A percentile compares a stretch with the other conserved stretches of the same genome.
phyloP scores from a whole-genome alignment of 495 filamentous ascomycete genomes.

The Lasiosphaeria hispida region DNA sequence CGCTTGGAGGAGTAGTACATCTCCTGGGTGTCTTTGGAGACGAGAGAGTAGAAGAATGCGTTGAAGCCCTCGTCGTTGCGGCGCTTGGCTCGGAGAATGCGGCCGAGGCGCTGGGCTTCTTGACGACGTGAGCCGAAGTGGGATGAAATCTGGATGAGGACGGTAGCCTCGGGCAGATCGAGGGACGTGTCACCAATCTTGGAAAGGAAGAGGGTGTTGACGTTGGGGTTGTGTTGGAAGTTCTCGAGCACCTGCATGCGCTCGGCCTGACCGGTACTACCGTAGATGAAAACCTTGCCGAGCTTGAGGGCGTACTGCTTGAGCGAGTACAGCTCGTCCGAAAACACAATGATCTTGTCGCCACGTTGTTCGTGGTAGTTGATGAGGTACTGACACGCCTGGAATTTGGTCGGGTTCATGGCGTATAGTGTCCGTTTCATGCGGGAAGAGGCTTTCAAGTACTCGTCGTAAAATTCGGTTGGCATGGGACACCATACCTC shows the following conservation, averaged over 20 bases:
- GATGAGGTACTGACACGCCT: conserved; percentile 94
- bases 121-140: conserved; percentile 98
- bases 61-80: conserved; percentile 99
- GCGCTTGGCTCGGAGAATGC: conserved; percentile 93
- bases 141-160: conserved; percentile 96
- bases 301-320: conserved; percentile 81
- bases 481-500: conserved; percentile 99
- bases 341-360: conserved; percentile 99
- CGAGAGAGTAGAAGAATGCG: conserved; percentile 97
- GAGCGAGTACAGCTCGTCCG: conserved; percentile 95
- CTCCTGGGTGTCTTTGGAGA: conserved; percentile 95
- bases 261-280: conserved; percentile 81
- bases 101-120: conserved; percentile 90
- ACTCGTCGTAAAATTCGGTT: conserved; percentile 94
- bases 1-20: conserved; percentile 98
- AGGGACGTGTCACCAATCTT: conserved; percentile 98
- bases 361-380: conserved; percentile 95
- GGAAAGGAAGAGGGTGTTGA: conserved; percentile 96
- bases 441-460: conserved; percentile 56
- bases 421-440: conserved; percentile 77
- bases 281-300: conserved; percentile 89
- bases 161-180: conserved; percentile 94
- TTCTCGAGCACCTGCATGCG: conserved; percentile 89
- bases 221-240: conserved; percentile 89
- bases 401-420: conserved; percentile 98